Percentiles rank a stretch among this genome's conserved stretches.
Conservation (phyloP, 495 filamentous ascomycete genomes). For the Podospora bellae-mahoneyi region DNA sequence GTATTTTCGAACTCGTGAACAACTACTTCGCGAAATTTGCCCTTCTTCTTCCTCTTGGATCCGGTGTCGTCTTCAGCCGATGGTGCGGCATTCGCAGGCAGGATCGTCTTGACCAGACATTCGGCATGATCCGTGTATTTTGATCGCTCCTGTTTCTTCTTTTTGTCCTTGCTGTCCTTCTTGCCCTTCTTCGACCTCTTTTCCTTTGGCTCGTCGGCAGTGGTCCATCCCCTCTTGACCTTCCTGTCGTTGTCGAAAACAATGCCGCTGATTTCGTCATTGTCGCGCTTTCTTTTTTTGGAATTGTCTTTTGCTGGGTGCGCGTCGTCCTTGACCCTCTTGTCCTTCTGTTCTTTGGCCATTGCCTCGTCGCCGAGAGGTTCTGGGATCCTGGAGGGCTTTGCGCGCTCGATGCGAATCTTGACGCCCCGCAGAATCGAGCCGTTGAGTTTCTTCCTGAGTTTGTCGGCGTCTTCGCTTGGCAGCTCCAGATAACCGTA, state of each 20-base stretch:
- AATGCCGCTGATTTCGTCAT: slow-evolving; percentile 62
- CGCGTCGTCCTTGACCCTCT: slow-evolving; percentile 34
- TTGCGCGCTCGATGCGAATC: slow-evolving; percentile 76
- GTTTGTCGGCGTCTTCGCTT: slow-evolving; percentile 72
- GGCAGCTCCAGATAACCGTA: slow-evolving; percentile 90
- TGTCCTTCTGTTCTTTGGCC: slow-evolving; percentile 36
- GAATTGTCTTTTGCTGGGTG: slow-evolving; percentile 40
- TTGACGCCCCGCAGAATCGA: slow-evolving; percentile 80
- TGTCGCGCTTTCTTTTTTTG: slow-evolving; percentile 64
- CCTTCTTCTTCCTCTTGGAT: slow-evolving; percentile 56
- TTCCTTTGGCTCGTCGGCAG: slow-evolving; percentile 55
- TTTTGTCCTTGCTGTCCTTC: slow-evolving; percentile 49
- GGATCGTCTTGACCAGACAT: slow-evolving; percentile 74
- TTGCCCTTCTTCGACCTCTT: slow-evolving; percentile 51
- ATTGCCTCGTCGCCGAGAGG: slow-evolving; percentile 34
- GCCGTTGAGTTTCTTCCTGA: slow-evolving; percentile 91
- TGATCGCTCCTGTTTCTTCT: slow-evolving; percentile 57
- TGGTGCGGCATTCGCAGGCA: slow-evolving; percentile 57
- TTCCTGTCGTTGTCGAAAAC: slow-evolving; percentile 69
- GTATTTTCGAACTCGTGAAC: slow-evolving; percentile 82
- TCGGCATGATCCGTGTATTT: slow-evolving; percentile 76
- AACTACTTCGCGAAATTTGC: slow-evolving; percentile 49
- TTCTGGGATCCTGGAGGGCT: slow-evolving; percentile 45
- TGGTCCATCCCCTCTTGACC: slow-evolving; percentile 90
- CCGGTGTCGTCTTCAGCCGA: slow-evolving; percentile 42